Evolutionary conservation across 1,284 basidiomycete genomes (phyloP).

Genomic region (Puccinia hordei): DNA sequence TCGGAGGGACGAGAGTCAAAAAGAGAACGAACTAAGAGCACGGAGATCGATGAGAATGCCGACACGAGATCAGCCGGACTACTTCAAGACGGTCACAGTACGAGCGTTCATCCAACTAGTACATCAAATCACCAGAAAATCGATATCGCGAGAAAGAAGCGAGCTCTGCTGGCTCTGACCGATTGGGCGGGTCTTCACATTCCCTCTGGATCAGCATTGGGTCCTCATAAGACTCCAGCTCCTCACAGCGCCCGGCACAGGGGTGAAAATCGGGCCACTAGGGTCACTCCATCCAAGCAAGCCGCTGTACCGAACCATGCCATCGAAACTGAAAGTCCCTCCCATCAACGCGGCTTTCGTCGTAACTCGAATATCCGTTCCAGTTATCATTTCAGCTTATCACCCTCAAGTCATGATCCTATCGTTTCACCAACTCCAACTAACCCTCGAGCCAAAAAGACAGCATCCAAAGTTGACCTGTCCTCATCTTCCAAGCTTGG

Average conservation of each 20-base stretch:
- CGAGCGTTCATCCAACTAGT: constrained; percentile 2
- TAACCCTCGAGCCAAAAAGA: constrained; percentile 19
- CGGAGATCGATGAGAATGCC: not conserved
- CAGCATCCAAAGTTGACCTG: not conserved
- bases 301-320: not conserved
- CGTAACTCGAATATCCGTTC: not conserved
- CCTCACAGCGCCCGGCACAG: not conserved
- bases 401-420: constrained; percentile 18
- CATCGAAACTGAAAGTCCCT: not conserved
- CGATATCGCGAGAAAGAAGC: constrained; percentile 17
- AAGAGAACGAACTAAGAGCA: not conserved
- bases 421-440: constrained; percentile 32
- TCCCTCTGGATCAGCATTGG: not conserved
- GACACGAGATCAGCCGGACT: constrained; percentile 1
- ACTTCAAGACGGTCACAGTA: not conserved
- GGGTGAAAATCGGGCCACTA: not conserved
- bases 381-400: not conserved
- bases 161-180: constrained; percentile 4
- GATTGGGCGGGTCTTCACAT: constrained; percentile 28
- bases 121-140: constrained; percentile 15
- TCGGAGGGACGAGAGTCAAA: not conserved
- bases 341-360: not conserved
- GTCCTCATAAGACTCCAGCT: not conserved
- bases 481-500: not conserved
- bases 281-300: not conserved